Evolutionary conservation across 768 basidiomycete genomes (phyloP).

Genomic region (Sutorius australiensis): DNA sequence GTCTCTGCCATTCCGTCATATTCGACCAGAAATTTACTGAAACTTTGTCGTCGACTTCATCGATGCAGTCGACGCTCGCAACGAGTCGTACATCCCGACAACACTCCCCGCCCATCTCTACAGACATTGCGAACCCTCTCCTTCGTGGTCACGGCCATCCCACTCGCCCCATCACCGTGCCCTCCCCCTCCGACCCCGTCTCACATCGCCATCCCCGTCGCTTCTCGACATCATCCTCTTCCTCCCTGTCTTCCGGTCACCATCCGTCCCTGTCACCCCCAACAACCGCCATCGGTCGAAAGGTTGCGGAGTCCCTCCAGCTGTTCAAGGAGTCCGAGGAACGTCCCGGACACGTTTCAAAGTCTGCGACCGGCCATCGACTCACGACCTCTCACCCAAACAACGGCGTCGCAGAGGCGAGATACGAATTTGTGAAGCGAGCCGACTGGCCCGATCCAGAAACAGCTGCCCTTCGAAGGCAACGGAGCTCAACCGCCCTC

Average conservation of each 20-base stretch:
- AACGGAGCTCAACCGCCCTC: conserved; percentile 60
- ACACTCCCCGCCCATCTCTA: not conserved
- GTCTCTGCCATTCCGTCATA: conserved; percentile 35
- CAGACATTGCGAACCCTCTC: conserved; percentile 14
- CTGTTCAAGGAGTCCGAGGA: conserved; percentile 74
- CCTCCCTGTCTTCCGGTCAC: conserved; percentile 13
- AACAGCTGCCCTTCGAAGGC: conserved; percentile 62
- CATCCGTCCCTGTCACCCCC: conserved; percentile 8
- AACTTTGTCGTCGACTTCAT: not conserved
- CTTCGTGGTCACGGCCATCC: conserved; percentile 27
- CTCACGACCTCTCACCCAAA: conserved; percentile 37
- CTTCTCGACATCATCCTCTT: conserved; percentile 25
- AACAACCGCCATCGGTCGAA: conserved; percentile 61
- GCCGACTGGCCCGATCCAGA: conserved; percentile 85
- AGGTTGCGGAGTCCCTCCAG: conserved; percentile 78
- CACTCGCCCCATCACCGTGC: conserved; percentile 30
- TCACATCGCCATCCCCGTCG: conserved; percentile 33
- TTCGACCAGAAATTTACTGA: conserved; percentile 13
- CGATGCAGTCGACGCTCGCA: too few species aligned
- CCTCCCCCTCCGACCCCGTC: conserved; percentile 27
- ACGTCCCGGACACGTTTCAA: conserved; percentile 26
- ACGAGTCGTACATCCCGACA: too few species aligned
- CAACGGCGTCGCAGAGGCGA: conserved; percentile 58
- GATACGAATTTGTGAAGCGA: conserved; percentile 79
- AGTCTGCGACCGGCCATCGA: conserved; percentile 29